Conservation (phyloP, 2,329 filamentous ascomycete species). For the Fusarium tuaranense region DNA sequence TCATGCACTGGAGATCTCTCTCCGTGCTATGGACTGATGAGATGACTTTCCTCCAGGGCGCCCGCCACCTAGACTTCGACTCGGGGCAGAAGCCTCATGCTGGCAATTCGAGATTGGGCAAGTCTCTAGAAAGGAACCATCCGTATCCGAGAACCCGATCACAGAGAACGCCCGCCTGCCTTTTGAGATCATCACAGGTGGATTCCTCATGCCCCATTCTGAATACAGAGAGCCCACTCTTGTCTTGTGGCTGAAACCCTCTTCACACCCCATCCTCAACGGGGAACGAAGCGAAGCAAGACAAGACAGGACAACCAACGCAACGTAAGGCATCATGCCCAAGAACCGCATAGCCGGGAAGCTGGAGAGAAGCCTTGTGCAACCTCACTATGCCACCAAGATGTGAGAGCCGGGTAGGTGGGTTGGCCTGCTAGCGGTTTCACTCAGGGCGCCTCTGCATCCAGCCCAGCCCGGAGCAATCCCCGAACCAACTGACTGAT, state of each 20-base stretch:
- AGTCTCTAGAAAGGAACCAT: not conserved
- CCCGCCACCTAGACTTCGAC: not conserved
- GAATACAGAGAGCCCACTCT: not conserved
- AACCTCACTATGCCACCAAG: not conserved
- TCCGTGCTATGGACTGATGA: not conserved
- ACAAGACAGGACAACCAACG: not conserved
- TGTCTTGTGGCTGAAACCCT: not conserved
- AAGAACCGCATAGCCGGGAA: not conserved
- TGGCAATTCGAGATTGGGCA: conserved; percentile 27
- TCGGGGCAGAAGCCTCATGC: conserved; percentile 20
- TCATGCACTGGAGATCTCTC: not conserved
- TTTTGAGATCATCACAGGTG: conserved; percentile 6
- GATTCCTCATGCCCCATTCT: not conserved
- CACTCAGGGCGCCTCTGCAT: not conserved
- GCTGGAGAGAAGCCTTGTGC: not conserved
- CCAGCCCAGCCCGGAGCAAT: not conserved
- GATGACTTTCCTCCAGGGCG: not conserved
- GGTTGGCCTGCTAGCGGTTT: not conserved
- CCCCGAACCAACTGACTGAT: not conserved
- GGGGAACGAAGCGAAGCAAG: not conserved
- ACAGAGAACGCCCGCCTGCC: conserved; percentile 2
- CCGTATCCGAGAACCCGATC: conserved; percentile 3
- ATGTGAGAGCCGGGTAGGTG: not conserved
- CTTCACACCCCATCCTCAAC: not conserved
- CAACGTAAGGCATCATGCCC: not conserved